Evolutionary conservation across 192 early-diverging fungal species (phyloP), one percentile per base, ranked within the genome.

Genomic region (Cladochytrium replicatum): DNA sequence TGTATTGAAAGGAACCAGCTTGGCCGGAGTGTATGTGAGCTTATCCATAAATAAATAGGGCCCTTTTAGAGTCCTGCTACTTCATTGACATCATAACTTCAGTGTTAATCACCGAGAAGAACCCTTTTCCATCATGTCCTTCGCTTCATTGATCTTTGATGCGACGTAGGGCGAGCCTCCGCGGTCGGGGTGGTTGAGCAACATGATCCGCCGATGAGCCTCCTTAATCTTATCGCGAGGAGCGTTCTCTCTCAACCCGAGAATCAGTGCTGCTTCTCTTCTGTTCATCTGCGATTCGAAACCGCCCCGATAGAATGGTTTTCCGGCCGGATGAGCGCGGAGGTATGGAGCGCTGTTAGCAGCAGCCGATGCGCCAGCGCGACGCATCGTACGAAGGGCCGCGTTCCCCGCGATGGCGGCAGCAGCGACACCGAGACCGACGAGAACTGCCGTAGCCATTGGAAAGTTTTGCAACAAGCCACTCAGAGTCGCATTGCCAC

Each of bases 141-240:
- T 98, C 15, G 94, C 94, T 60, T 99, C 95, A 65, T 99, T 99
- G 60, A 99, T 90, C 67, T 99, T 99, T 6, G 83, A 83, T 4
- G 95, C 93, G 30, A 99, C 46, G 49, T 90, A 99, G 23, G 93
- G 95, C 23, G 85, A 88, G n/a, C 95, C 93, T 27, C 91, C 93
- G 55, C 90, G 83, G 77, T 99, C 95, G 1, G 95, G 95, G 61
- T 99, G 95, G 75, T 99, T 99, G 29, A 84, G 64, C 55, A 99
- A 69, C 93, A 99, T 96, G 63, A 99, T 93, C 22, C 83, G 70
- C 37, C 93, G 78, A 60, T 99, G 95, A 13, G 89, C 89, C 59
- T 93, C 88, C 67, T 99, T 99, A 19, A 99, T 68, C 60, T 88
- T 91, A 23, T 86, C 65, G 30, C 50, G 58, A 2, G 57, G 45